Base-by-base conservation (phyloP, 768 basidiomycete genomes). In the Leucocoprinus birnbaumii region DNA sequence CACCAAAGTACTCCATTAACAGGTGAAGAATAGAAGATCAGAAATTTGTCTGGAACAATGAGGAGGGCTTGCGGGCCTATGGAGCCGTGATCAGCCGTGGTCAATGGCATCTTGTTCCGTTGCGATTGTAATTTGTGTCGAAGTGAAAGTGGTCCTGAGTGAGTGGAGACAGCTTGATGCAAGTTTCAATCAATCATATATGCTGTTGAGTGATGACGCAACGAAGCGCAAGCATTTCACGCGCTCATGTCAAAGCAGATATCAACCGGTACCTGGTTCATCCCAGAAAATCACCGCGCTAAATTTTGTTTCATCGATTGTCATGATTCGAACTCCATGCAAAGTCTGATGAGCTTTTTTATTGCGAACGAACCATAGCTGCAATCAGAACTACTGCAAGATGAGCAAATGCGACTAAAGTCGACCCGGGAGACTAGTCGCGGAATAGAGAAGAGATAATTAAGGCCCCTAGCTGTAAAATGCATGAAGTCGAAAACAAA, bases 21-120 rank as follows among this genome's bases (percentile, higher is more conserved):
- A 48, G 84, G 72, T 18, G 86, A 88, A 9, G 88, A 79, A 58
- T 85, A 89, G 66, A 91, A 89, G n/a, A 91, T 70, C 24, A 89
- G 51, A 56, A 77, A 88, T 14, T 72, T 63, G 40, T 83, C 81
- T n/a, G 75, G 68, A 9, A 71, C 73, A 26, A 69, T 63, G 53
- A 67, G 59, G 19, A 83, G 68, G 2, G 73, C 68, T 24, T 56
- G 51, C 25, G 69, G 68, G 40, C 78, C 71, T 19, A 71, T 67
- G 16, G 69, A 65, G 21, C 61, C 61, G 25, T 51, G 11, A 40
- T 75, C 72, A 16, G 72, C 69, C 26, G 64, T 59, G 52, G 73
- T 73, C 22, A 86, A 63, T 50, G 85, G 81, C 85, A 87, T 86
- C 43, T 48, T 47, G 37, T 38, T 40, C 27, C 34, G 43, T 16